Conservation (phyloP, 306 rosid genomes). For the Pyrus bretschneideri region DNA sequence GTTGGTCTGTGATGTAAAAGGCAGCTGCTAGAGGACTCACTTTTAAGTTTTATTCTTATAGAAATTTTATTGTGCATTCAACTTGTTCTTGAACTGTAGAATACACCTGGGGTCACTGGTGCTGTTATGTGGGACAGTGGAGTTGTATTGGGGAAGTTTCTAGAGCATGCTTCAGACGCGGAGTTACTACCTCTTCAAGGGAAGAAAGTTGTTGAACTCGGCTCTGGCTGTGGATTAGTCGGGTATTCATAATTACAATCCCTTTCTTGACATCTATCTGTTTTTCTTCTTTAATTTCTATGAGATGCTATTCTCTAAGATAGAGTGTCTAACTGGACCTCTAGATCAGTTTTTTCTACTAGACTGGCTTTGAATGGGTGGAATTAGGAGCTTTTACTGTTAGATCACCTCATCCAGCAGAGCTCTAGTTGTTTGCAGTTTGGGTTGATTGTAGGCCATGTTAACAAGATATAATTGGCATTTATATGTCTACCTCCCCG, state of each 20-base stretch:
- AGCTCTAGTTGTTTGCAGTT: background rate
- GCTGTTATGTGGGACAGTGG: constrained; percentile 93
- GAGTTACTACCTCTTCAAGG: constrained; percentile 53
- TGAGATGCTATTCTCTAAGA: background rate
- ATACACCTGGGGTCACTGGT: constrained; percentile 80
- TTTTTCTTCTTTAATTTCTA: constrained; percentile 4
- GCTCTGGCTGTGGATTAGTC: constrained; percentile 82
- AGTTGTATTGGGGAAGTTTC: constrained; percentile 64
- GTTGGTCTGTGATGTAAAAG: background rate
- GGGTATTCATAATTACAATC: constrained; percentile 39
- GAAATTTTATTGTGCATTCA: background rate
- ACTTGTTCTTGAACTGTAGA: constrained; percentile 30
- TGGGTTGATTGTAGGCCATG: background rate
- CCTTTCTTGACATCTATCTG: background rate
- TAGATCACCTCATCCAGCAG: background rate
- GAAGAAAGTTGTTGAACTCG: constrained; percentile 65
- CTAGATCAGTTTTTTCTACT: background rate
- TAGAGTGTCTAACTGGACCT: background rate
- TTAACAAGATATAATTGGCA: background rate
- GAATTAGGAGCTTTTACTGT: background rate
- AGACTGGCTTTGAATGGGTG: background rate
- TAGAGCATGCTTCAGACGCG: constrained; percentile 72
- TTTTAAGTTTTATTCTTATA: background rate
- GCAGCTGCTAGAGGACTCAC: background rate
- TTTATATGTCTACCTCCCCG: background rate